Base-by-base conservation (phyloP, 176 grass and related monocot species). In the Carex cristatella region DNA sequence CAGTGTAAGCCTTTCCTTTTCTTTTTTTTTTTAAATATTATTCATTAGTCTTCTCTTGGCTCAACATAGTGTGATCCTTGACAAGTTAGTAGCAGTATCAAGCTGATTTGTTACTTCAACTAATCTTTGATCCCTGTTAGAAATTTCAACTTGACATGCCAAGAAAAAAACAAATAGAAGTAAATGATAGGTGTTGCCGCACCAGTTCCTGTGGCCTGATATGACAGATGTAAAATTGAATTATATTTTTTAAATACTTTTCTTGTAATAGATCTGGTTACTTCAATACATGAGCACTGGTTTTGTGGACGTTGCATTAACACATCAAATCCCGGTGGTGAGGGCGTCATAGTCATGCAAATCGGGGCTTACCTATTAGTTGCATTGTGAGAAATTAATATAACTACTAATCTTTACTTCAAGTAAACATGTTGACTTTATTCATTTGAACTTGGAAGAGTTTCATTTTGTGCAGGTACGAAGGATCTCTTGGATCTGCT, bases 341-440 rank as follows among this genome's bases (percentile, higher is more conserved):
- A 94, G 93, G 95, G 95, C 65, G 89, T 79, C 80, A 87, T 94
- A 71, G 23, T 93, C 51, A 93, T 98, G 92, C 91, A 98, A 69
- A 92, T 90, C 81, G 91, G 91, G 71, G 46, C 84, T n/a, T 90
- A 91, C 72, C 86, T 94, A 65, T 78, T 98, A 86, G 64, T 94
- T 68, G 89, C 75, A 65, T 91, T 94, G 95, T 98, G 84, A 69
- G 91, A 81, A 85, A 63, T 58, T 81, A 49, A 28, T 18, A 37
- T 27, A 79, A 86, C 6, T 16, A 48, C 18, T 42, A 77, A 5
- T 85, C 86, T 44, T 81, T 76, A n/a, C 42, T 92, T 61, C 4
- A 54, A 63, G 61, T 10, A 28, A 62, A 49, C 9, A 30, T 85
- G 32, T 83, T 59, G 19, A 15, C 4, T 27, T 79, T 8, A n/a